phyloP scores from a whole-genome alignment of 306 rosid genomes.

The Malus asiatica region DNA sequence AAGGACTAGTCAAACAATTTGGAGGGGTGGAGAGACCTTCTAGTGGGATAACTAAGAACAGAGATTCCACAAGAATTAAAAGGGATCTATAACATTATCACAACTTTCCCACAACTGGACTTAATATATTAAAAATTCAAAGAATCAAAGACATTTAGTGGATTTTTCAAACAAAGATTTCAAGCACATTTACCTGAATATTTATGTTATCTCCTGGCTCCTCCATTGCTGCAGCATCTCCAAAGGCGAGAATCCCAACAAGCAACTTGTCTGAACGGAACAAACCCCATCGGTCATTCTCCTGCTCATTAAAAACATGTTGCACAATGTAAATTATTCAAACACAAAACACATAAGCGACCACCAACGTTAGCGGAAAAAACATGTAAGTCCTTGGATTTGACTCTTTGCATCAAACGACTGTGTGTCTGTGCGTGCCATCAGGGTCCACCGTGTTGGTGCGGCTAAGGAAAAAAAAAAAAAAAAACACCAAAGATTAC shows the following conservation, averaged over 20 bases:
- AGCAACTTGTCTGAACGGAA: conserved; percentile 8
- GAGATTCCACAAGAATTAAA: neutral
- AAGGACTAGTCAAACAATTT: neutral
- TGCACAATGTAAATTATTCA: neutral
- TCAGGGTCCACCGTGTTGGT: neutral
- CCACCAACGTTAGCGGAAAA: neutral
- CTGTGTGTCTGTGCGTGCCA: neutral
- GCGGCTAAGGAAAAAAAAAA: neutral
- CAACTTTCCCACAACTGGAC: neutral
- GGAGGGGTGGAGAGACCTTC: neutral
- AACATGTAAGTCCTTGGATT: neutral
- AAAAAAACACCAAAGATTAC: neutral
- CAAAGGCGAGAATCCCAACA: conserved; percentile 11
- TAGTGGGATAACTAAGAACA: neutral
- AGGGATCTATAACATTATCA: neutral
- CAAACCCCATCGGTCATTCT: neutral
- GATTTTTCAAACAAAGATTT: neutral
- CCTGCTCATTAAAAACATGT: neutral
- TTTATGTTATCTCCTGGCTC: neutral
- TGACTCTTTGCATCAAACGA: neutral
- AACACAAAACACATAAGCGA: neutral
- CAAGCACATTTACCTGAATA: neutral
- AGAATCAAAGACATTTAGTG: neutral
- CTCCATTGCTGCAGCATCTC: conserved; percentile 6
- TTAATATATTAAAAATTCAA: conserved; percentile 5